These are phyloP conservation scores for Gyrodon lividus DNA, from an alignment of 768 basidiomycete genomes.

Conservation along the genomic window DNA sequence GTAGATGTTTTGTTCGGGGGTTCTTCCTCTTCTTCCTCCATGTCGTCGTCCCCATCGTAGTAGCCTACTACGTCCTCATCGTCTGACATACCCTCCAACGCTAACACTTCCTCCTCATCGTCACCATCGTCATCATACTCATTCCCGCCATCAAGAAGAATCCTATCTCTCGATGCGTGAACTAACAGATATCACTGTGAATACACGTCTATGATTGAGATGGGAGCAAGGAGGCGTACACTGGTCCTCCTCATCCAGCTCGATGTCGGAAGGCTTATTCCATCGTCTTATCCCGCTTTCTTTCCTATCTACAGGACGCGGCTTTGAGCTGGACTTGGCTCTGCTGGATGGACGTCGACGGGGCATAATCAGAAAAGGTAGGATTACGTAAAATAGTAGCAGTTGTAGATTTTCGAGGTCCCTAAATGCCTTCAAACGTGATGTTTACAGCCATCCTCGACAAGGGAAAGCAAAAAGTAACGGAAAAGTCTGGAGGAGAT, in stretches of 20 bases:
- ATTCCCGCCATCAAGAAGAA: slow-evolving; percentile 67
- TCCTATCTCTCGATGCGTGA: slow-evolving; percentile 70
- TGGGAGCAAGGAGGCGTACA: slow-evolving; percentile 46
- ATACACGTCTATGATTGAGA: not conserved
- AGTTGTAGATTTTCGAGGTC: not conserved
- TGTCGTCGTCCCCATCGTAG: slow-evolving; percentile 21
- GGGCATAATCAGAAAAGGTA: slow-evolving; percentile 34
- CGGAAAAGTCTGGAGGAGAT: not conserved
- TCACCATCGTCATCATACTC: slow-evolving; percentile 49
- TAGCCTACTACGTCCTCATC: slow-evolving; percentile 35
- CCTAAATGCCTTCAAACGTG: not conserved
- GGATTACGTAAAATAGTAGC: slow-evolving; percentile 19
- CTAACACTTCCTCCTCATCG: slow-evolving; percentile 83
- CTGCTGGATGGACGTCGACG: slow-evolving; percentile 40
- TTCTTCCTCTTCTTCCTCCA: slow-evolving; percentile 20
- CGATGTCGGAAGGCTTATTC: slow-evolving; percentile 67
- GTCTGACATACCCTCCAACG: slow-evolving; percentile 57
- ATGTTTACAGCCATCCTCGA: slow-evolving; percentile 8
- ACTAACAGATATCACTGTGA: slow-evolving; percentile 42
- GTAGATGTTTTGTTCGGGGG: not conserved
- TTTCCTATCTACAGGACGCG: slow-evolving; percentile 48
- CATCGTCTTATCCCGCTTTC: slow-evolving; percentile 61
- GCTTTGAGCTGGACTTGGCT: slow-evolving; percentile 35
- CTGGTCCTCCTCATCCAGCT: slow-evolving; percentile 75
- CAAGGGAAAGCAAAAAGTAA: slow-evolving; percentile 5